Base-by-base conservation (phyloP, 345 rosid species). In the Eucalyptus urophylla region DNA sequence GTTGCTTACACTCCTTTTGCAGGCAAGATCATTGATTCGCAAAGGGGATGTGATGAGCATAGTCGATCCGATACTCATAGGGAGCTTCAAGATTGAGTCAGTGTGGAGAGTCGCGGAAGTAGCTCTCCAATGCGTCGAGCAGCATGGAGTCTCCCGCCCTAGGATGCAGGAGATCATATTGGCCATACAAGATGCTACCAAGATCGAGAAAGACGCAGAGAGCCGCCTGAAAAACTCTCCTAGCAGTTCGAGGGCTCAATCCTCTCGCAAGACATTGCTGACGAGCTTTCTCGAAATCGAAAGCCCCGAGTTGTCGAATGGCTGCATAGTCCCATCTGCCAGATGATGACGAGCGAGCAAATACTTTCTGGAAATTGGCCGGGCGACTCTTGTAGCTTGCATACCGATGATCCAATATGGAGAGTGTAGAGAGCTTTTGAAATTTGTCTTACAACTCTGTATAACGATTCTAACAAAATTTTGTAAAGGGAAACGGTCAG, bases 271-370 rank as follows among this genome's bases (percentile, higher is more conserved):
- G 89, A 97, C 99, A 8, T 91, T 96, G 45, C 95, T 98, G 6
- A 94, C 97, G 16, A 97, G 99, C 92, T 97, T 98, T 92, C 99
- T 98, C 6, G 99, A 96, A 92, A 92, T 95, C 45, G 99, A 97
- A 90, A 97, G 95, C 92, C 96, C 99, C 60, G 98, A 98, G 87
- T 85, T 94, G 47, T 95, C 99, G 11, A 95, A 94, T 88, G 96
- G 92, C 60, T 93, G 95, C 95, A 85, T 94, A 24, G 95, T 86
- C 86, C 99, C 99, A 80, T 91, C 99, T 31, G 96, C 99, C 51
- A 96, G 99, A 91, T 97, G 90, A 76, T 7, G 45, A 37, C 1
- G 8, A 76, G 47, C 27, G 5, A 76, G 45, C 27, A 37, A 76
- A 56, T 8, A 69, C 14, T 76, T 6, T 72, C 47, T 76, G 83